Conservation (phyloP, 106 monocot species). For the Dendrobium chrysotoxum region DNA sequence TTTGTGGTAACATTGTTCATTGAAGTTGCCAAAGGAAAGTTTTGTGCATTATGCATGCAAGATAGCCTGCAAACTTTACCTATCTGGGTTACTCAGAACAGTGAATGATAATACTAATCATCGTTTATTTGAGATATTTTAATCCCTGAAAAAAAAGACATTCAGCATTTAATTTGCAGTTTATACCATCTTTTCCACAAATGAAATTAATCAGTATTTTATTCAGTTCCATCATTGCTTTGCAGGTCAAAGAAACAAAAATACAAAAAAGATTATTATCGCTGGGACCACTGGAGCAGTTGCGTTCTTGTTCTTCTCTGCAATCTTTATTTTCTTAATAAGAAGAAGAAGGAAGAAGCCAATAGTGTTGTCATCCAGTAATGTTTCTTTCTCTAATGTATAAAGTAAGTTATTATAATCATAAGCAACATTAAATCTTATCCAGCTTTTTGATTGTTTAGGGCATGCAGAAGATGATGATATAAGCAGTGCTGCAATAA, state of each 20-base stretch:
- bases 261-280: background rate
- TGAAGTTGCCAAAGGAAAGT: no score
- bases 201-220: no score
- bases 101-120: no score
- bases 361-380: background rate
- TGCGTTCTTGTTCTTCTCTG: constrained; percentile 4
- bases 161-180: no score
- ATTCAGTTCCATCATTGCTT: background rate
- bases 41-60: no score
- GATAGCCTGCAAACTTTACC: no score
- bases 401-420: background rate
- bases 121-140: no score
- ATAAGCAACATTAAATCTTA: background rate
- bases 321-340: background rate
- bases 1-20: no score
- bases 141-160: no score
- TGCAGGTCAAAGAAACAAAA: background rate
- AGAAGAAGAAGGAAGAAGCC: constrained; percentile 1
- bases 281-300: constrained; percentile 1
- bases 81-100: no score
- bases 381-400: background rate
- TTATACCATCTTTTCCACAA: no score
- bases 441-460: background rate
- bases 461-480: background rate
- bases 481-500: background rate